phyloP scores from a whole-genome alignment of 208 protist species.

The Acanthamoeba royreba region DNA sequence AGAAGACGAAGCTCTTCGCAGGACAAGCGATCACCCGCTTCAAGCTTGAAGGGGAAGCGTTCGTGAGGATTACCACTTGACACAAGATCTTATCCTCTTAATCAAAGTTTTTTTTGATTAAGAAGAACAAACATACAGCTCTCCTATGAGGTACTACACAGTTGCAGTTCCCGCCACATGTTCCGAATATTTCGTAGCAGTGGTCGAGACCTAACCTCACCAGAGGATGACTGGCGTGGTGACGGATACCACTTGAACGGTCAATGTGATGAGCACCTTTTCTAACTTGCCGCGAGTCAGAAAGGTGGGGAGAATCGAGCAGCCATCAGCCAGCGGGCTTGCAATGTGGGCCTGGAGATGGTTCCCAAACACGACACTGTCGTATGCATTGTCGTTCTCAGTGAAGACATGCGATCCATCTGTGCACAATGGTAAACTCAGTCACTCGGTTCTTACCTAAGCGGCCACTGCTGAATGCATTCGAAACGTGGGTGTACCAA shows the following conservation, averaged over 20 bases:
- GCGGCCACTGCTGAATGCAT: neutral
- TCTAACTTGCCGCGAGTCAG: neutral
- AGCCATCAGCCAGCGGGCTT: neutral
- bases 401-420: neutral
- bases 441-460: neutral
- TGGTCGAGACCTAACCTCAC: no score
- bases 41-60: no score
- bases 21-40: no score
- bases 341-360: neutral
- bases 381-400: neutral
- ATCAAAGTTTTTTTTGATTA: no score
- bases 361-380: neutral
- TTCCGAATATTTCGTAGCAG: no score
- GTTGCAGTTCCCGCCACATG: no score
- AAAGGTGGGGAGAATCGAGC: neutral
- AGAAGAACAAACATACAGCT: no score
- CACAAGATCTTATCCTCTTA: no score
- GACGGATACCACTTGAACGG: neutral
- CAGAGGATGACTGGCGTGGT: neutral
- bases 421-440: no score
- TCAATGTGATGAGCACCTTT: neutral
- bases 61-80: no score
- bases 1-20: no score
- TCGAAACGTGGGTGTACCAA: neutral
- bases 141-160: no score